Evolutionary conservation across 2,329 filamentous ascomycete genomes (phyloP).

Genomic region (Monosporascus sp.): DNA sequence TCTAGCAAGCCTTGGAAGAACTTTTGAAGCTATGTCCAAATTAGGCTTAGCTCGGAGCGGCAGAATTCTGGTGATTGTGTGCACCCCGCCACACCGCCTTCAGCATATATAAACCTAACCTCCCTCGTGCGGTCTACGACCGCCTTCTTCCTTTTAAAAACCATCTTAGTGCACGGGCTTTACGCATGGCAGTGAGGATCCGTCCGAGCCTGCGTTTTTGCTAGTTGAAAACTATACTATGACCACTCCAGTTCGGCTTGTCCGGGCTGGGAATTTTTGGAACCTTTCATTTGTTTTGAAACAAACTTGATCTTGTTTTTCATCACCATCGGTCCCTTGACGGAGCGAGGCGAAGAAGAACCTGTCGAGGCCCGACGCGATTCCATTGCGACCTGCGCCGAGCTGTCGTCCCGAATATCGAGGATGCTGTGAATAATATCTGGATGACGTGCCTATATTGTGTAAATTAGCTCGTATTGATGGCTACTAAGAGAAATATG

Average conservation of each 20-base stretch:
- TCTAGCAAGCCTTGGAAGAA: too few species aligned
- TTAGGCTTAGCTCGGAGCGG: background rate
- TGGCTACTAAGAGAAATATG: too few species aligned
- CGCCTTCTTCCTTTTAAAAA: slow-evolving; percentile 37
- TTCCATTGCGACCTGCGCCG: too few species aligned
- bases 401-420: too few species aligned
- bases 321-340: slow-evolving; percentile 42
- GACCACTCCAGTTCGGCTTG: slow-evolving; percentile 69
- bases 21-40: background rate
- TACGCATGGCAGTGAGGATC: slow-evolving; percentile 83
- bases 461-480: too few species aligned
- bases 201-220: slow-evolving; percentile 84
- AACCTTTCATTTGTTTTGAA: slow-evolving; percentile 36
- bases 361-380: background rate
- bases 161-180: slow-evolving; percentile 68
- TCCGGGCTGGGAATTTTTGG: slow-evolving; percentile 78
- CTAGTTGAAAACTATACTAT: slow-evolving; percentile 84
- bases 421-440: too few species aligned
- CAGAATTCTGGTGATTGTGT: slow-evolving; percentile 13
- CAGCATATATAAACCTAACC: slow-evolving; percentile 5
- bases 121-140: slow-evolving; percentile 7
- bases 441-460: too few species aligned
- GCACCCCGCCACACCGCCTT: slow-evolving; percentile 9
- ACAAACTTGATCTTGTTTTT: slow-evolving; percentile 38
- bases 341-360: slow-evolving; percentile 48